Conservation (phyloP, 208 protist species). For the Endotrypanum monterogeii region DNA sequence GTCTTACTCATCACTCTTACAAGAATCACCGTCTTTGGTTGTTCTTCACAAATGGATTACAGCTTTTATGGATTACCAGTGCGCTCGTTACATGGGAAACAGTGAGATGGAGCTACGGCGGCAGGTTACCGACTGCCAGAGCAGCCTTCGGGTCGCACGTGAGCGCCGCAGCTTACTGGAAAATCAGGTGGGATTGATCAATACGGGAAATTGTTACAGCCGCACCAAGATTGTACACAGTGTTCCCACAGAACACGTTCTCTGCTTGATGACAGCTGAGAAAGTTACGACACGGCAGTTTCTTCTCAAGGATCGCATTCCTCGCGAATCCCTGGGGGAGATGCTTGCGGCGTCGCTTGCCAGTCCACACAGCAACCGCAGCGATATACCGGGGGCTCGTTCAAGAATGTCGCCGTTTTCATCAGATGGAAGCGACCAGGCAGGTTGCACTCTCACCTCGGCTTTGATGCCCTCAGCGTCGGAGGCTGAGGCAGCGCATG, state of each 20-base stretch:
- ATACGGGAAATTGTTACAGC: slow-evolving; percentile 26
- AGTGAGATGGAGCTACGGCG: slow-evolving; percentile 39
- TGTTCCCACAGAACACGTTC: slow-evolving; percentile 29
- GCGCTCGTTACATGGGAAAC: slow-evolving; percentile 34
- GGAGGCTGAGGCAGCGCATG: slow-evolving; percentile 12
- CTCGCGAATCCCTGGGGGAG: slow-evolving; percentile 18
- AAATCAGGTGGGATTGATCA: slow-evolving; percentile 35
- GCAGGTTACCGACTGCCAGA: slow-evolving; percentile 36
- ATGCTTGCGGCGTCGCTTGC: neutral
- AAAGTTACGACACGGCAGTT: slow-evolving; percentile 33
- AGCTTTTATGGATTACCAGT: slow-evolving; percentile 55
- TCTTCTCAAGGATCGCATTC: slow-evolving; percentile 18
- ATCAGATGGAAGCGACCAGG: neutral
- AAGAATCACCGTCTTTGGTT: slow-evolving; percentile 29
- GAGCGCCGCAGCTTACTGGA: slow-evolving; percentile 31
- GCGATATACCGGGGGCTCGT: neutral
- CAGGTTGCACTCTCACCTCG: neutral
- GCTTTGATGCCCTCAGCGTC: neutral
- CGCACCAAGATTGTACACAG: slow-evolving; percentile 26
- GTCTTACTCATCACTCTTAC: slow-evolving; percentile 14
- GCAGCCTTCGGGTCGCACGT: slow-evolving; percentile 25
- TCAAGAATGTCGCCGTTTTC: neutral
- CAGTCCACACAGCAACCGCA: neutral
- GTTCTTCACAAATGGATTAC: slow-evolving; percentile 59
- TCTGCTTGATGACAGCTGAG: slow-evolving; percentile 32